These are phyloP conservation scores for Bipolaris zeicola DNA, from an alignment of 2,329 filamentous ascomycete species.

Conservation along the genomic window DNA sequence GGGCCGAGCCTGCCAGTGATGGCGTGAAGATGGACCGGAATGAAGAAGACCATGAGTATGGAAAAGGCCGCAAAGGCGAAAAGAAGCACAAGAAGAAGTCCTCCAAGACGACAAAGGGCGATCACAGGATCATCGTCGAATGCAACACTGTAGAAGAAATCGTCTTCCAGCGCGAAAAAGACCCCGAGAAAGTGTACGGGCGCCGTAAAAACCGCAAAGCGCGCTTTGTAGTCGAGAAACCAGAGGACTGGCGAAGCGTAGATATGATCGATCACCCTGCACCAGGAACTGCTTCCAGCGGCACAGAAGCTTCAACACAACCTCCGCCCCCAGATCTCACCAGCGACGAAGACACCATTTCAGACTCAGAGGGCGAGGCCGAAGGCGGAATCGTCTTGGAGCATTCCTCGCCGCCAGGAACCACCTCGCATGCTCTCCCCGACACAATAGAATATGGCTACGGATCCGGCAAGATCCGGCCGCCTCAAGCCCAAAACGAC, in stretches of 20 bases:
- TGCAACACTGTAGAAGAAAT: conserved; percentile 58
- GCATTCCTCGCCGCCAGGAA: neutral
- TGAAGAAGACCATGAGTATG: neutral
- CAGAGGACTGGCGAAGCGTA: conserved; percentile 51
- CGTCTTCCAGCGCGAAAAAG: conserved; percentile 56
- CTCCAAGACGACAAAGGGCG: conserved; percentile 53
- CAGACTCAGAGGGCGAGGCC: conserved; percentile 25
- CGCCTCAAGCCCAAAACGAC: conserved; percentile 53
- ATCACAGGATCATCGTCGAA: conserved; percentile 56
- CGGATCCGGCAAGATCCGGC: conserved; percentile 44
- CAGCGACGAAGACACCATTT: conserved; percentile 20
- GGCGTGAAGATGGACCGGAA: neutral
- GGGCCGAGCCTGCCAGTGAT: conserved; percentile 4
- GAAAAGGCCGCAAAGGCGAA: conserved; percentile 11
- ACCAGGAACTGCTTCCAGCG: neutral
- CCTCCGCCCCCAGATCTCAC: conserved; percentile 2
- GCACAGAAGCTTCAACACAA: neutral
- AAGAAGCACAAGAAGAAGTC: conserved; percentile 38
- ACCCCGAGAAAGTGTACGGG: conserved; percentile 55
- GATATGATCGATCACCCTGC: conserved; percentile 51
- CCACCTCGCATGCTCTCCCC: conserved; percentile 4
- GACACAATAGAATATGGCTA: conserved; percentile 33
- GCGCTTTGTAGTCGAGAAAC: conserved; percentile 46
- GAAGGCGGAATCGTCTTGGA: conserved; percentile 24
- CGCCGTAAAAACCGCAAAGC: conserved; percentile 55